Evolutionary conservation across 148 eudicot genomes (phyloP), one percentile per base, ranked within the genome.

Genomic region (Tetragonia tetragonoides): DNA sequence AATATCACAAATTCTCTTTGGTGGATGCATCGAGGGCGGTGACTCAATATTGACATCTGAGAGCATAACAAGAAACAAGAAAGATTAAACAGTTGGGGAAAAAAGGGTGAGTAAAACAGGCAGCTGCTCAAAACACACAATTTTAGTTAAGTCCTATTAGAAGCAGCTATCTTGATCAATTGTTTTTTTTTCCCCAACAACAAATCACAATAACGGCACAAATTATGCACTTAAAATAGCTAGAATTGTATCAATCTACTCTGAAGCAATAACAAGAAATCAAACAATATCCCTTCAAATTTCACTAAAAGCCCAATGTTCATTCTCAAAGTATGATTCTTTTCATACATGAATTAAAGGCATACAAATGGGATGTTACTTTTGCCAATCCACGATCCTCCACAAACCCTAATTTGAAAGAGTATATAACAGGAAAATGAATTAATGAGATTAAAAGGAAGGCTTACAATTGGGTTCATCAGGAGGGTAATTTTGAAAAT

Each of bases 1-100:
- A 59, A 95, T 85, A 81, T 95, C 99, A 79, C 99, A 95, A 54
- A 95, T 90, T 83, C 90, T 83, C 87, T 87, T 95, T 73, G 90
- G 87, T 38, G 99, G 99, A 82, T 84, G 99, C 94, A 95, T 91
- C 6, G 99, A 90, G 40, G 99, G 97, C 39, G 97, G 99, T 66
- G 99, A 67, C 78, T 91, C 97, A 71, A 95, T 95, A 84, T 91
- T 93, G 44, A 91, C 91, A 85, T 93, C 99, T 95, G 94, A 80
- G 75, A 61, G 59, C 44, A 75, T 20, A 77, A 79, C 46, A 83
- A 24, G 63, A 74, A 62, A 70, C 7, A 15, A 7, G 70, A 53
- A n/a, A 67, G 20, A 17, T 40, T 7, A 40, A 40, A 21, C 18
- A 66, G 10, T 5, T 14, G 4, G 34, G 7, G 11, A 24, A 47